Evolutionary conservation across 495 filamentous ascomycete species (phyloP).

Genomic region (Xylaria castorea): DNA sequence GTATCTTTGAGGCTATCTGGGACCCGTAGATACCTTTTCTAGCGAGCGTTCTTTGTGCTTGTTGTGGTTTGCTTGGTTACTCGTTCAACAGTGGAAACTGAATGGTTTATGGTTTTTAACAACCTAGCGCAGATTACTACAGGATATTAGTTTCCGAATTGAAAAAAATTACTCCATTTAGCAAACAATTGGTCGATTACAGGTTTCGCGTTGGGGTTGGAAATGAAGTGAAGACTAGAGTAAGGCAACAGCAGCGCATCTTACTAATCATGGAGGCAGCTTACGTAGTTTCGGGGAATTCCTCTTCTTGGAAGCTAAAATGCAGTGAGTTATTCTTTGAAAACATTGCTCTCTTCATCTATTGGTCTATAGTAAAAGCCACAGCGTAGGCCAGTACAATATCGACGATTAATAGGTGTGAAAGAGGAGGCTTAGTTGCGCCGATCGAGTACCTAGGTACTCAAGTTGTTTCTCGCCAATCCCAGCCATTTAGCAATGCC

Average conservation of each 20-base stretch:
- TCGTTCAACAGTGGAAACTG: background rate
- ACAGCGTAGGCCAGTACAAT: background rate
- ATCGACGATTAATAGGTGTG: too few relatives aligned
- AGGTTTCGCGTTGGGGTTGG: background rate
- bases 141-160: background rate
- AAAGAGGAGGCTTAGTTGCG: too few relatives aligned
- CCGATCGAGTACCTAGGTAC: too few relatives aligned
- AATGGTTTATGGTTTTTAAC: background rate
- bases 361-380: background rate
- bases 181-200: background rate
- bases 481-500: too few relatives aligned
- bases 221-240: background rate
- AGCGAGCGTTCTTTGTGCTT: too few relatives aligned
- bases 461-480: too few relatives aligned
- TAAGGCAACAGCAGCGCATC: too few relatives aligned
- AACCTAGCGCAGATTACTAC: background rate
- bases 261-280: too few relatives aligned
- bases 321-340: too few relatives aligned
- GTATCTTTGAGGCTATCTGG: slow-evolving; percentile 17
- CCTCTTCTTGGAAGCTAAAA: too few relatives aligned
- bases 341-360: background rate
- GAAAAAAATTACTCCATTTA: background rate
- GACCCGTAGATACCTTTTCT: background rate
- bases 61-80: background rate
- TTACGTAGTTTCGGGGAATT: too few relatives aligned